Percentiles rank a stretch among this genome's conserved stretches.
phyloP scores from a whole-genome alignment of 768 basidiomycete genomes.

The Lactarius evosmus region DNA sequence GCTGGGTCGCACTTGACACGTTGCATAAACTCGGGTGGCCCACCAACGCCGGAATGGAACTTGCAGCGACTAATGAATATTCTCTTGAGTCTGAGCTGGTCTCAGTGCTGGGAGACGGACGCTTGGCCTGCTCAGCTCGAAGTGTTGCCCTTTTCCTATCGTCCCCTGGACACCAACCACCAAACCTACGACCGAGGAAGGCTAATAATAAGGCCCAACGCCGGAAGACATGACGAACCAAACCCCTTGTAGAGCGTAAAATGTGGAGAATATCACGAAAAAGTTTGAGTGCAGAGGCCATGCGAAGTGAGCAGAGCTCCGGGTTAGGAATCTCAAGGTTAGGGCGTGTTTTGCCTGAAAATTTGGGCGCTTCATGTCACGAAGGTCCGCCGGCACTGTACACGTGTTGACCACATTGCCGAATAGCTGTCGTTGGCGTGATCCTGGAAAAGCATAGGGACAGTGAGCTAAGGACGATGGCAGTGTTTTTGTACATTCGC shows the following conservation, averaged over 20 bases:
- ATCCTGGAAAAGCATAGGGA: background rate
- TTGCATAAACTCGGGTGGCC: background rate
- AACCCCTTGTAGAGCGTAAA: conserved; percentile 2
- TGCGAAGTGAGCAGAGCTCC: background rate
- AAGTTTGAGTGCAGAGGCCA: conserved; percentile 3
- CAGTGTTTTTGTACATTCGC: background rate
- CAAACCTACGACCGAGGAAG: conserved; percentile 7
- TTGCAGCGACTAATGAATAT: conserved; percentile 2
- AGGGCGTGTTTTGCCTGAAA: background rate
- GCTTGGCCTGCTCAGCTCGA: background rate
- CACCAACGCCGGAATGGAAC: conserved; percentile 4
- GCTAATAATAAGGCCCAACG: conserved; percentile 5
- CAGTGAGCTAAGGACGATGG: background rate
- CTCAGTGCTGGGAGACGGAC: background rate
- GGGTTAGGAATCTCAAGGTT: background rate
- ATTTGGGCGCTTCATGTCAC: background rate
- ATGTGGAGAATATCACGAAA: conserved; percentile 3
- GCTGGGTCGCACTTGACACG: background rate
- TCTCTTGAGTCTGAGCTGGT: background rate
- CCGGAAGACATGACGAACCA: background rate
- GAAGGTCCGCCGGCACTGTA: background rate
- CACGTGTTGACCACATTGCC: background rate
- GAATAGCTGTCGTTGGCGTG: background rate
- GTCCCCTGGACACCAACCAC: background rate
- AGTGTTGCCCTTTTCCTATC: background rate